Base-by-base conservation (phyloP, 495 filamentous ascomycete genomes). In the Neurospora tetrasperma region DNA sequence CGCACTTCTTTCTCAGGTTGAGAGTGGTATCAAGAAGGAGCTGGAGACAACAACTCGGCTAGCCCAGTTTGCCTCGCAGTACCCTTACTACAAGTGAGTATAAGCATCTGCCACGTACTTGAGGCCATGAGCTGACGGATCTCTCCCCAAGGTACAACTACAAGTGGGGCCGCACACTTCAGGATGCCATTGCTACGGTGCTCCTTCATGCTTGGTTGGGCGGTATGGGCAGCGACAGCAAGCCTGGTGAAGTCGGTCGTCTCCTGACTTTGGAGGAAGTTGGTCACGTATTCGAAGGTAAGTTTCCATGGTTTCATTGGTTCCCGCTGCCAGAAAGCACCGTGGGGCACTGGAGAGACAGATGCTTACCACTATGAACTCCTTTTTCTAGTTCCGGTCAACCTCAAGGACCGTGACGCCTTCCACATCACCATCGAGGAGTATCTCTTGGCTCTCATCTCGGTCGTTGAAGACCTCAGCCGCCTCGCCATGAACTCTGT, bases 381-480 rank as follows among this genome's bases (percentile, higher is more conserved):
- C 16, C 12, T 16, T 16, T 42, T 48, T 20, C 14, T 42, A 97
- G 96, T 98, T n/a, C 96, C 96, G 31, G 90, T 97, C 75, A 98
- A 97, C 79, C 88, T 98, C 75, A 97, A 97, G 82, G 92, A 93
- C 74, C 80, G 87, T 74, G 96, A 98, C 81, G 87, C 89, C 38
- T 99, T 99, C 87, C 96, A 98, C 79, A 84, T 99, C 73, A 95
- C 94, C 40, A 94, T 97, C 78, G 96, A 99, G 82, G 96, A 99
- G 80, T 99, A 99, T 81, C 89, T 99, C 4, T 90, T 94, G 62
- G 90, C 92, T 9, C 85, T 98, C 54, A 93, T 95, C 69, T 86
- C 88, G 48, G 90, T 98, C 73, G 90, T 96, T 72, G 94, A 98
- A 75, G 96, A 99, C 81, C 88, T 99, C 79, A 87, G 92, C 69